Base-by-base conservation (phyloP, 2,329 filamentous ascomycete genomes). In the Aspergillus japonicus region DNA sequence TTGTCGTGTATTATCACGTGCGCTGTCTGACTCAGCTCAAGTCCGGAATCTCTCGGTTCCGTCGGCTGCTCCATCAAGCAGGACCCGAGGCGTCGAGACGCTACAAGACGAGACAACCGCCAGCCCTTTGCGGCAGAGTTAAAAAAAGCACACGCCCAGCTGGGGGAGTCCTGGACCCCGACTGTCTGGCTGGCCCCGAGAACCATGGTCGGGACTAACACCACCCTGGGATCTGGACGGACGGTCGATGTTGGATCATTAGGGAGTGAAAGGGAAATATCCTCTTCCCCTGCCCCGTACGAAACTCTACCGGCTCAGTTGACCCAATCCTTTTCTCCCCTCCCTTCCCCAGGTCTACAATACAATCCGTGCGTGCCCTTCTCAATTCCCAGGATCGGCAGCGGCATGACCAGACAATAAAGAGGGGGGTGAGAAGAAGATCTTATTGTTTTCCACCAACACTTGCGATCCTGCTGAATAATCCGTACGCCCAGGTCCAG, bases 91-190 rank as follows among this genome's bases (percentile, higher is more conserved):
- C 12, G 33, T 12, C 12, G 33, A 35, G 14, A 35, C 26, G 33
- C 10, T 11, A 35, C 33, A 14, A 14, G 33, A 35, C 33, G 33
- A 35, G 12, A 16, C 33, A 12, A 16, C 33, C 33, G 11, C 2
- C 33, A 35, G 7, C 14, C 14, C 6, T n/a, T 44, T 44, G 39
- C 33, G 33, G 33, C 33, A 16, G n/a, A 47, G 53, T 55, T 55
- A 55, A 48, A 55, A 55, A 55, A 55, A 55, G 53, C 53, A 55
- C 53, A 47, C 53, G 11, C 23, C 53, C 52, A 47, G 39, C 33
- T 52, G 21, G 50, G 21, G 26, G 26, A 8, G 26, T 29, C 26
- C 26, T 29, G 24, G 52, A 54, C 39, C 31, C 47, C 26, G n/a
- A 21, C 42, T 35, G 42, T 29, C 53, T 12, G 44, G 39, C 39